Conservation (phyloP, 2,329 filamentous ascomycete species). For the Drechslerella dactyloides region DNA sequence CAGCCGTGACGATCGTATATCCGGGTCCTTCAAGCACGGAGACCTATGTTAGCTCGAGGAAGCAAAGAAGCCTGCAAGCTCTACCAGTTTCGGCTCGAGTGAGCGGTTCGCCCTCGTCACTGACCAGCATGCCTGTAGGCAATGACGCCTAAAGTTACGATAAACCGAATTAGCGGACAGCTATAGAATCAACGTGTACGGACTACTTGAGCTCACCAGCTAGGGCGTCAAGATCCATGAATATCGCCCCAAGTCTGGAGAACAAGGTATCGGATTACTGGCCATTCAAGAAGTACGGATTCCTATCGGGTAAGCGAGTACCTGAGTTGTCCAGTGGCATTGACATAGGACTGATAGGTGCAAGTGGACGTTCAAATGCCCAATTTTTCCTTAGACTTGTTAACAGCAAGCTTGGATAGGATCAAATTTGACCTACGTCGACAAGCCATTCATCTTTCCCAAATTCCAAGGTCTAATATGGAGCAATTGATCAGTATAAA, state of each 20-base stretch:
- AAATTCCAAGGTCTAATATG: slow-evolving; percentile 67
- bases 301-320: slow-evolving; percentile 53
- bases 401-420: not conserved
- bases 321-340: slow-evolving; percentile 75
- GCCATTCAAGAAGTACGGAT: not conserved
- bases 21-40: slow-evolving; percentile 57
- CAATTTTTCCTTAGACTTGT: not conserved
- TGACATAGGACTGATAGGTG: slow-evolving; percentile 66
- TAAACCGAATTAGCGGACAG: no score
- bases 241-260: slow-evolving; percentile 70
- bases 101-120: slow-evolving; percentile 1
- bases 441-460: slow-evolving; percentile 77
- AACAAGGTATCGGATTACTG: slow-evolving; percentile 45
- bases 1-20: slow-evolving; percentile 63
- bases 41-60: slow-evolving; percentile 8
- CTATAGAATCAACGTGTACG: no score
- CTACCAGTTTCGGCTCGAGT: not conserved
- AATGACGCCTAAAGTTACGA: slow-evolving; percentile 64
- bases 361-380: not conserved
- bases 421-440: slow-evolving; percentile 61
- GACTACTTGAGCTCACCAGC: slow-evolving; percentile 60
- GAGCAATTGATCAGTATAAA: slow-evolving; percentile 9
- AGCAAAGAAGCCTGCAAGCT: not conserved
- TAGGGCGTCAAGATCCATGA: slow-evolving; percentile 81
- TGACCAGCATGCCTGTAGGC: slow-evolving; percentile 76